These are phyloP conservation scores for Puccinia hordei DNA, from an alignment of 1,284 basidiomycete species.

Conservation along the genomic window DNA sequence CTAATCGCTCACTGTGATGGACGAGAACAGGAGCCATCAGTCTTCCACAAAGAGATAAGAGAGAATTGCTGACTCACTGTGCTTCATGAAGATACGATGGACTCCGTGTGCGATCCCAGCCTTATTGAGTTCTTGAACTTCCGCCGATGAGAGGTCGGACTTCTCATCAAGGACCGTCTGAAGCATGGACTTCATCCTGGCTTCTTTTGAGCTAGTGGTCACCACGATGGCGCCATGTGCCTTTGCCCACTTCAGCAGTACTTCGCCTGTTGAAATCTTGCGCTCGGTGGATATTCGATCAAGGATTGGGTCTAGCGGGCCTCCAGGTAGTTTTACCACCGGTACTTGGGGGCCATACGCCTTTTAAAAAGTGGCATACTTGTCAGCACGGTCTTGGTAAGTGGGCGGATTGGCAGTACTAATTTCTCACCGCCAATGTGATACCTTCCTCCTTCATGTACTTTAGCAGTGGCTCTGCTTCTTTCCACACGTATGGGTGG, in stretches of 20 bases:
- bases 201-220: constrained; percentile 25
- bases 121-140: constrained; percentile 33
- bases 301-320: constrained; percentile 30
- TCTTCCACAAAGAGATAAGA: neutral
- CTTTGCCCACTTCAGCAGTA: constrained; percentile 42
- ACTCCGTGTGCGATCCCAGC: constrained; percentile 36
- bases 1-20: no score
- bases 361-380: neutral
- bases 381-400: neutral
- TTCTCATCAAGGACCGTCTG: constrained; percentile 5
- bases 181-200: constrained; percentile 29
- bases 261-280: constrained; percentile 22
- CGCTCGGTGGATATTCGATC: constrained; percentile 7
- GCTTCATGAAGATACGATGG: constrained; percentile 30
- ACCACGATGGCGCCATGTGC: constrained; percentile 22
- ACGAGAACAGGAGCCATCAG: no score
- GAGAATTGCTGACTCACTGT: constrained; percentile 15
- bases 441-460: constrained; percentile 36
- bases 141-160: constrained; percentile 2
- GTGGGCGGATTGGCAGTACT: neutral
- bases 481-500: constrained; percentile 49
- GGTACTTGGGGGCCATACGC: constrained; percentile 39
- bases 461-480: constrained; percentile 37
- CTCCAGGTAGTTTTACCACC: constrained; percentile 31
- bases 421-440: constrained; percentile 10